phyloP scores from a whole-genome alignment of 345 rosid species.

The Carallia pectinifolia region DNA sequence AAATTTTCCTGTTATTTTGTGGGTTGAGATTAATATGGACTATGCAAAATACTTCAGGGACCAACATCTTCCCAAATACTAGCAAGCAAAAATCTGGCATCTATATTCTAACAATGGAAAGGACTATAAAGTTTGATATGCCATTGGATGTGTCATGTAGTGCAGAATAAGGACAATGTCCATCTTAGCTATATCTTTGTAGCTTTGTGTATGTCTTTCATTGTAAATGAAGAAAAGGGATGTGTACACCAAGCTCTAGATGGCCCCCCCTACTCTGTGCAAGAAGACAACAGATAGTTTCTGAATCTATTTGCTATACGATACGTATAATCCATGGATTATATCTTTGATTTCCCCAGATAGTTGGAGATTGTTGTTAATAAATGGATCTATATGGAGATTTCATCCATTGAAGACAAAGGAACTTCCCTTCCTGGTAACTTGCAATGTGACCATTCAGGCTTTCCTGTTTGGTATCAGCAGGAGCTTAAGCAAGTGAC shows the following conservation, averaged over 20 bases:
- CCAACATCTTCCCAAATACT: neutral
- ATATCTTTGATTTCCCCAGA: too few relatives aligned
- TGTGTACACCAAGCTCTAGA: neutral
- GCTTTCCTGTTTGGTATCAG: neutral
- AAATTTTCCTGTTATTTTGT: neutral
- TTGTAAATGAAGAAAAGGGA: neutral
- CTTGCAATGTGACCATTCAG: neutral
- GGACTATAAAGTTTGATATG: neutral
- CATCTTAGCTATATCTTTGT: constrained; percentile 7
- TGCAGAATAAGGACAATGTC: neutral
- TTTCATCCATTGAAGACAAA: neutral
- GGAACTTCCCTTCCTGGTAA: too few relatives aligned
- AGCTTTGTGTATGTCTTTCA: constrained; percentile 10
- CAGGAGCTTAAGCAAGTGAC: neutral
- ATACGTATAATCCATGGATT: neutral
- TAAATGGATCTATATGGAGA: neutral
- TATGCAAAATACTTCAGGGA: neutral
- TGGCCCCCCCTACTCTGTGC: neutral
- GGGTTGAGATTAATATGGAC: neutral
- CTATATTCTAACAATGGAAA: neutral
- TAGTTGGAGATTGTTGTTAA: too few relatives aligned
- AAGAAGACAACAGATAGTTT: neutral
- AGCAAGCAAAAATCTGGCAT: neutral
- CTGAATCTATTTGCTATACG: neutral
- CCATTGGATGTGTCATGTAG: neutral